phyloP scores from a whole-genome alignment of 257 asterid species.

The Voacanga thouarsii region DNA sequence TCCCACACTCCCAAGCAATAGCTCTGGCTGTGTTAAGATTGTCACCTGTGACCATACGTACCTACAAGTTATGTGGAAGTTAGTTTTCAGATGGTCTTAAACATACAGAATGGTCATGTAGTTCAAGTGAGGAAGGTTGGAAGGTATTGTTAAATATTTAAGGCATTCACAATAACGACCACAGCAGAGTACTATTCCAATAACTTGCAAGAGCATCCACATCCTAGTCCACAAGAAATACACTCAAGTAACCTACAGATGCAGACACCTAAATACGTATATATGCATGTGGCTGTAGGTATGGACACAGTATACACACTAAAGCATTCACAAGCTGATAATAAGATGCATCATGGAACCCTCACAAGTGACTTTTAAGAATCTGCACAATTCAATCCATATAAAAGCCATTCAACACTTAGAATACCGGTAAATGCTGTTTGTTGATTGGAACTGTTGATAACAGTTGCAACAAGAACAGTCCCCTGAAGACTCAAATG shows the following conservation, averaged over 20 bases:
- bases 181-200: background rate
- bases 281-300: no score
- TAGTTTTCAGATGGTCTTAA: background rate
- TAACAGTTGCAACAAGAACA: background rate
- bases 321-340: background rate
- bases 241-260: background rate
- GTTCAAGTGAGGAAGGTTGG: background rate
- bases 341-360: background rate
- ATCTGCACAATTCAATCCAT: background rate
- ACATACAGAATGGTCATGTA: background rate
- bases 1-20: constrained; percentile 95
- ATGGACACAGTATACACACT: background rate
- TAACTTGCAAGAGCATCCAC: no score
- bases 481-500: background rate
- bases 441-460: background rate
- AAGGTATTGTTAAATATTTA: background rate
- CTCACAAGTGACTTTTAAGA: background rate
- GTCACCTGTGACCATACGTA: constrained; percentile 98
- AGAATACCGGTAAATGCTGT: background rate
- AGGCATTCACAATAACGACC: background rate
- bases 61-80: constrained; percentile 37
- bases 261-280: background rate
- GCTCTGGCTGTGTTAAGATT: constrained; percentile 89
- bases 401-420: background rate
- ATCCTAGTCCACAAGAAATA: no score